Percentiles rank a stretch among this genome's conserved stretches.
Conservation (phyloP, 139 green algal genomes). For the Haematococcus sp. region DNA sequence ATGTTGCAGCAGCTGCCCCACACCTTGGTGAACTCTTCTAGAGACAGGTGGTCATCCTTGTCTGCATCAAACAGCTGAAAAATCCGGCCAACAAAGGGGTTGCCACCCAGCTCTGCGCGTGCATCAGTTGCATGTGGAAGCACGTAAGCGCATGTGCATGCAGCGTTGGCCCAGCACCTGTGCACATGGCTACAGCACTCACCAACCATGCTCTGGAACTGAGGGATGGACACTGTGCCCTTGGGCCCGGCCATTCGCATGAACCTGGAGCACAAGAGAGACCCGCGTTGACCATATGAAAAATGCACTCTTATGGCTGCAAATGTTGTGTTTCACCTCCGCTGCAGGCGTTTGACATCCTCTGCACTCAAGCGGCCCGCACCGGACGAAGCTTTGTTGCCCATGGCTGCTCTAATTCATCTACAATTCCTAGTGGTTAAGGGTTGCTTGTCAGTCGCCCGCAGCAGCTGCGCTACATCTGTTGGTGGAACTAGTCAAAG, state of each 20-base stretch:
- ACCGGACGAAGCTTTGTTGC: neutral
- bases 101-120: constrained; percentile 21
- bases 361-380: constrained; percentile 2
- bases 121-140: constrained; percentile 5
- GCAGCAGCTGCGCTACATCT: too few relatives aligned
- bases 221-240: neutral
- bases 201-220: constrained; percentile 3
- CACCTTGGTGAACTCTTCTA: constrained; percentile 29
- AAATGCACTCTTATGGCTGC: too few relatives aligned
- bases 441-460: too few relatives aligned
- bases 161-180: too few relatives aligned
- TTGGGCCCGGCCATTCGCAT: neutral
- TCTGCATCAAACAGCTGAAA: constrained; percentile 25
- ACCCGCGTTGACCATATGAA: neutral
- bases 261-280: neutral
- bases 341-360: constrained; percentile 26
- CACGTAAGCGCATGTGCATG: neutral
- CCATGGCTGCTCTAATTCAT: too few relatives aligned
- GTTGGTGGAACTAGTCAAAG: too few relatives aligned
- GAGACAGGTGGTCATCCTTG: constrained; percentile 12
- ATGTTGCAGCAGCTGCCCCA: too few relatives aligned
- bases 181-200: too few relatives aligned
- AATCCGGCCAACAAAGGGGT: constrained; percentile 21
- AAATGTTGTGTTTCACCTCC: too few relatives aligned
- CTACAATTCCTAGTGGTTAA: too few relatives aligned